phyloP scores from a whole-genome alignment of 371 early-diverging fungal genomes.

The Mucor ambiguus region DNA sequence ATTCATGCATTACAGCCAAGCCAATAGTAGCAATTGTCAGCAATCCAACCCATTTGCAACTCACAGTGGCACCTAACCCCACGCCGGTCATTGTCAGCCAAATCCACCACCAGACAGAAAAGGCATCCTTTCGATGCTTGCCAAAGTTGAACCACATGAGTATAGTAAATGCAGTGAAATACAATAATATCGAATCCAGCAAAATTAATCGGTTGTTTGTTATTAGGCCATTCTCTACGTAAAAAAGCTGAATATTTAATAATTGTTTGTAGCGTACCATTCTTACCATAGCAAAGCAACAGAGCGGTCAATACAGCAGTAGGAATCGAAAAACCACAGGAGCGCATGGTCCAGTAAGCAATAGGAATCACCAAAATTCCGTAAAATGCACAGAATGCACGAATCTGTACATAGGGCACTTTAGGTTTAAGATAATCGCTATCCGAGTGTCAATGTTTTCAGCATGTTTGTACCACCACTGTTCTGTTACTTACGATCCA shows the following conservation, averaged over 20 bases:
- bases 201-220: slow-evolving; percentile 91
- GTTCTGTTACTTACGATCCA: slow-evolving; percentile 59
- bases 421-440: slow-evolving; percentile 43
- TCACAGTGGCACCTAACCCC: slow-evolving; percentile 61
- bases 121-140: slow-evolving; percentile 59
- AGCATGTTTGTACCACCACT: slow-evolving; percentile 49
- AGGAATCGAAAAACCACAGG: slow-evolving; percentile 37
- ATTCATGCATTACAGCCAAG: slow-evolving; percentile 73
- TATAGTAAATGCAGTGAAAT: slow-evolving; percentile 75
- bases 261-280: not conserved
- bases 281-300: slow-evolving; percentile 49
- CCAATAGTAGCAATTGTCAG: slow-evolving; percentile 86
- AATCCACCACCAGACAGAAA: slow-evolving; percentile 68
- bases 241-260: not conserved
- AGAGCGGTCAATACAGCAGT: slow-evolving; percentile 40
- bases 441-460: not conserved
- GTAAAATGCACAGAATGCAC: slow-evolving; percentile 39
- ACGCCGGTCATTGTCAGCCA: slow-evolving; percentile 72
- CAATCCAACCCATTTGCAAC: slow-evolving; percentile 90
- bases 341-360: slow-evolving; percentile 45
- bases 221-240: slow-evolving; percentile 80
- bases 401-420: slow-evolving; percentile 45
- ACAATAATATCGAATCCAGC: slow-evolving; percentile 85
- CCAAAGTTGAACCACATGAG: slow-evolving; percentile 82
- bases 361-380: slow-evolving; percentile 46